phyloP scores from a whole-genome alignment of 352 stramenopile genomes.

The Pythium grandisporangium region DNA sequence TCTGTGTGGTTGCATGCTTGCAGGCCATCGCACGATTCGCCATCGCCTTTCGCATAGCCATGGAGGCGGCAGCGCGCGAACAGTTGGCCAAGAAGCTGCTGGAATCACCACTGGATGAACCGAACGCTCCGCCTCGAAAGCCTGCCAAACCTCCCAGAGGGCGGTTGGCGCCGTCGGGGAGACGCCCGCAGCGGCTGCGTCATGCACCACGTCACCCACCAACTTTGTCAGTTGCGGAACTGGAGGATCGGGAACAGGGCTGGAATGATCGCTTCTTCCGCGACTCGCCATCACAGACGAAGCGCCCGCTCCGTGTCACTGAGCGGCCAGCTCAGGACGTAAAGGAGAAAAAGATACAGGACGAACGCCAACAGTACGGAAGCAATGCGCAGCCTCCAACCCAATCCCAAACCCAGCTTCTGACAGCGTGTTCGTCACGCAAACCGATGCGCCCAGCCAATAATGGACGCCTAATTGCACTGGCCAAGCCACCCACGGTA shows the following conservation, averaged over 20 bases:
- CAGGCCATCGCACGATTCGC: not conserved
- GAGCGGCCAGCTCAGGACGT: conserved; percentile 8
- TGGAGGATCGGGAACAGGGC: conserved; percentile 52
- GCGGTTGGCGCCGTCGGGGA: conserved; percentile 1
- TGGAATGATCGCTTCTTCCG: conserved; percentile 72
- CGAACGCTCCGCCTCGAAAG: not conserved
- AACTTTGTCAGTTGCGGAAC: conserved; percentile 32
- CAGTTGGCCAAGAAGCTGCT: conserved; percentile 38
- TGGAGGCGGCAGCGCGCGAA: conserved; percentile 36
- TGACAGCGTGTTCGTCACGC: not conserved
- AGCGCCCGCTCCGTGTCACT: conserved; percentile 22
- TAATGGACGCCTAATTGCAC: conserved; percentile 18
- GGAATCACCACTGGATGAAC: conserved; percentile 8
- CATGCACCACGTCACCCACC: conserved; percentile 26
- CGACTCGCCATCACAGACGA: conserved; percentile 36
- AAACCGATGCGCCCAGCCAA: conserved; percentile 6
- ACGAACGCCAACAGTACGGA: conserved; percentile 49
- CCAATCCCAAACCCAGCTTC: too few relatives aligned
- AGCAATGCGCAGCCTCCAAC: not conserved
- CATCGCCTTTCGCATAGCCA: conserved; percentile 4
- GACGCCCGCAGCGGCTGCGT: conserved; percentile 8
- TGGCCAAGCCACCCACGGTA: too few relatives aligned
- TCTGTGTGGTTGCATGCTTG: too few relatives aligned
- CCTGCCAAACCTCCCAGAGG: conserved; percentile 10
- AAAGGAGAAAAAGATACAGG: conserved; percentile 42